These are phyloP conservation scores for Pyrus betulifolia DNA, from an alignment of 306 rosid genomes.

Conservation along the genomic window DNA sequence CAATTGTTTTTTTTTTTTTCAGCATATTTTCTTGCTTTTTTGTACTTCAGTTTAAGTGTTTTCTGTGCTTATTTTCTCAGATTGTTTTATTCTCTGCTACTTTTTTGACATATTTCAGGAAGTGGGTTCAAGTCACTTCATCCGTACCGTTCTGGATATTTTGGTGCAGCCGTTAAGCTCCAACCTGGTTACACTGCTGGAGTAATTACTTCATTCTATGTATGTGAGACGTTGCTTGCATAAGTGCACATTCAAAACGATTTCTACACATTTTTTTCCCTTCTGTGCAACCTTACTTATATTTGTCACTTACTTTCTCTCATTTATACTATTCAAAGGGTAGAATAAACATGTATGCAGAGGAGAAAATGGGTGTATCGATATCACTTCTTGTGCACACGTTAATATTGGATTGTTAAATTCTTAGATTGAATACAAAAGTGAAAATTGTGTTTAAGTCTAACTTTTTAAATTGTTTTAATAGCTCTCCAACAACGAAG, in stretches of 20 bases:
- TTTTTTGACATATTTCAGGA: conserved; percentile 33
- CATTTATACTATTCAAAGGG: background rate
- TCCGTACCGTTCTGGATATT: conserved; percentile 66
- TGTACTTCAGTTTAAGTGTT: background rate
- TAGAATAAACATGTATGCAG: no score
- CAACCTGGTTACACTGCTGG: conserved; percentile 91
- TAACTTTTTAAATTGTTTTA: background rate
- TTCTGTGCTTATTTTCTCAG: background rate
- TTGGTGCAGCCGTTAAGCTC: conserved; percentile 67
- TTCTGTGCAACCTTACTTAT: no score
- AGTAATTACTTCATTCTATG: conserved; percentile 69
- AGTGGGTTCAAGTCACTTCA: conserved; percentile 81
- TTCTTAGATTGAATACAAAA: background rate
- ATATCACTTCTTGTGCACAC: background rate
- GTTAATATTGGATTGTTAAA: background rate
- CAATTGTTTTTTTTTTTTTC: no score
- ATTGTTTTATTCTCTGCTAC: background rate
- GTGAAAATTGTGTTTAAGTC: background rate
- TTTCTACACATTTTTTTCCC: background rate
- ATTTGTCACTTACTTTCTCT: background rate
- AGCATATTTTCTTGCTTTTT: background rate
- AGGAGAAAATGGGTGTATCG: background rate
- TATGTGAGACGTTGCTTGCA: conserved; percentile 41
- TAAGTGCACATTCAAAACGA: background rate
- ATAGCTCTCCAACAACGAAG: conserved; percentile 89